Evolutionary conservation across 75 land plant species (phyloP), one percentile per base, ranked within the genome.

Genomic region (Ceratopteris richardii): DNA sequence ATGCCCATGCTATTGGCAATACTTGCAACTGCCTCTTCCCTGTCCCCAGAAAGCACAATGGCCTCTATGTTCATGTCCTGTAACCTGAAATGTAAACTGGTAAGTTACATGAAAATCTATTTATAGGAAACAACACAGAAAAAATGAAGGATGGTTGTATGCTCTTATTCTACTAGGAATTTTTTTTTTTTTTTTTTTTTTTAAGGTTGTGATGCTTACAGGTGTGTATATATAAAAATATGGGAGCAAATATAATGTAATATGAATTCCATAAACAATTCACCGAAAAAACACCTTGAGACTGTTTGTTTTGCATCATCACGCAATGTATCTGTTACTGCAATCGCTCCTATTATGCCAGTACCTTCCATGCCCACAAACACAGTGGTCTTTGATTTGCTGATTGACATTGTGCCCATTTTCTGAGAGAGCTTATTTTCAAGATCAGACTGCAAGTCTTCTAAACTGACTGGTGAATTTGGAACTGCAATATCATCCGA

Each of bases 1-100:
- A 93, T 81, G 18, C 98, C 90, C 67, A 88, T 80, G 16, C 52
- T 65, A 66, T 70, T 69, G 14, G 90, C 96, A 39, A 85, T 65
- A 57, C 58, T 75, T 77, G 90, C 84, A 25, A 88, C 98, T 77
- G 98, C 87, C 80, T 85, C 96, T 78, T 85, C 87, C 90, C 83
- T 93, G 90, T 93, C 98, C 4, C 98, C 98, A 54, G 98, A 93
- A 39, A 85, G 58, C 0, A 93, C 73, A 19, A 88, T 46, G 9
- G 85, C 79, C 31, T 64, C 73, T 56, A 89, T 77, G 54, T 87
- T 80, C 63, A 70, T 89, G 44, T 77, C 61, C 64, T 79, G 84
- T 10, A 93, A 79, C 66, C 90, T 93, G 57, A 44, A 60, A n/a
- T n/a, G n/a, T n/a, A n/a, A n/a, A n/a, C n/a, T n/a, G n/a, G n/a